A percentile compares a stretch with the other conserved stretches of the same genome.
Evolutionary conservation across 2,329 filamentous ascomycete species (phyloP).

Genomic region (Thelonectria olida): DNA sequence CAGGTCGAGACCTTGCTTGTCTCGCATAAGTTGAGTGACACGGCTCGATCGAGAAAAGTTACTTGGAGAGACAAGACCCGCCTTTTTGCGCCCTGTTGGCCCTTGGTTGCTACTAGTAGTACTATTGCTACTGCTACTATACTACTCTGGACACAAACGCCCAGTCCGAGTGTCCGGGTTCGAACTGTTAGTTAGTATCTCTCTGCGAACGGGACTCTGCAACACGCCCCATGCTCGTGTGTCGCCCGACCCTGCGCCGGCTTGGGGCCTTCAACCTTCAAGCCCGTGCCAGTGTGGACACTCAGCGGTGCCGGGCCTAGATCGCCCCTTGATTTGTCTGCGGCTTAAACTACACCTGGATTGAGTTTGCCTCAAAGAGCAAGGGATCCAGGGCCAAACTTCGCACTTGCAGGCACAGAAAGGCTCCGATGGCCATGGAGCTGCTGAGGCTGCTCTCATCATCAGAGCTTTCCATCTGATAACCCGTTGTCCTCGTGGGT

Average conservation of each 20-base stretch:
- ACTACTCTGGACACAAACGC: not conserved
- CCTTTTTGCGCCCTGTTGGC: not conserved
- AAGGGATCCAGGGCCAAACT: not conserved
- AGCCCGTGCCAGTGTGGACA: not conserved
- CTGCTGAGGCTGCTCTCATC: too few relatives aligned
- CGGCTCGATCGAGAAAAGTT: not conserved
- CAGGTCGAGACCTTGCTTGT: not conserved
- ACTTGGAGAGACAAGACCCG: not conserved
- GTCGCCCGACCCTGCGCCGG: too few relatives aligned
- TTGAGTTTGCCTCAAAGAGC: not conserved
- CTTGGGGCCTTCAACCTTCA: too few relatives aligned
- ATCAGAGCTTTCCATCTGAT: constrained; percentile 9
- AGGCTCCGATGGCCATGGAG: too few relatives aligned
- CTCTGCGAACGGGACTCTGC: too few relatives aligned
- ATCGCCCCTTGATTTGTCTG: not conserved
- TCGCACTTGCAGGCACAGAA: too few relatives aligned
- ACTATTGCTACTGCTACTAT: too few relatives aligned
- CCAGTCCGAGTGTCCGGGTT: not conserved
- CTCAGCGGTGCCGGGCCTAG: not conserved
- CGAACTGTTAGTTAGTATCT: too few relatives aligned
- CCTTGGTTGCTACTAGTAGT: too few relatives aligned
- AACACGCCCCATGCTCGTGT: not conserved
- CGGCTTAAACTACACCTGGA: not conserved
- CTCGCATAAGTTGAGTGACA: not conserved
- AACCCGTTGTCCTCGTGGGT: constrained; percentile 2